Evolutionary conservation across 2,329 filamentous ascomycete species (phyloP).

Genomic region (Magnaporthiopsis rhizophila): DNA sequence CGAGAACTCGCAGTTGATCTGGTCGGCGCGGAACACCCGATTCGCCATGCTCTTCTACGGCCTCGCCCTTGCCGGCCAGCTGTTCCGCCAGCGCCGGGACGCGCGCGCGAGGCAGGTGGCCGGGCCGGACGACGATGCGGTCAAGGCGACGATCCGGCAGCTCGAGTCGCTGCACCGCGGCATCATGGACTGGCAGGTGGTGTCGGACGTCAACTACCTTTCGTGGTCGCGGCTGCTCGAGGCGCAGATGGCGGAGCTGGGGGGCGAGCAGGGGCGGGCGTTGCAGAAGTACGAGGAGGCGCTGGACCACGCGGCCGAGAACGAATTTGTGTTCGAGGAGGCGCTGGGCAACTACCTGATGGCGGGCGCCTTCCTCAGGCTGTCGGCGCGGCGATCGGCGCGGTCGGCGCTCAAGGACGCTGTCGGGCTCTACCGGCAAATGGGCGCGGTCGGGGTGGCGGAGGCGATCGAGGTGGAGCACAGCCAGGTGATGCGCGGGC

Average conservation of each 20-base stretch:
- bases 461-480: conserved; percentile 61
- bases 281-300: conserved; percentile 61
- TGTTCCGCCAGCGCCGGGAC: conserved; percentile 42
- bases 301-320: conserved; percentile 62
- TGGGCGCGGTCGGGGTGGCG: conserved; percentile 63
- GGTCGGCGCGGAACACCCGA: conserved; percentile 52
- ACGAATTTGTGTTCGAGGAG: conserved; percentile 62
- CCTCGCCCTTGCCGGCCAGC: conserved; percentile 43
- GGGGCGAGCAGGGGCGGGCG: conserved; percentile 46
- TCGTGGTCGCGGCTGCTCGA: conserved; percentile 60
- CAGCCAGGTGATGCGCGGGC: conserved; percentile 56
- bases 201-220: conserved; percentile 64
- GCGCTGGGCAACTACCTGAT: conserved; percentile 67
- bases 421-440: conserved; percentile 57
- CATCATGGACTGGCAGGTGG: conserved; percentile 55
- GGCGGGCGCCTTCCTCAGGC: conserved; percentile 60
- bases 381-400: conserved; percentile 58
- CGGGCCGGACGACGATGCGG: conserved; percentile 18
- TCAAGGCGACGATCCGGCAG: conserved; percentile 40
- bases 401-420: conserved; percentile 61
- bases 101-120: conserved; percentile 30
- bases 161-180: conserved; percentile 48
- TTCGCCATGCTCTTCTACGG: conserved; percentile 53
- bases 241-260: conserved; percentile 60
- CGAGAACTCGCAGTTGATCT: conserved; percentile 40